Base-by-base conservation (phyloP, 306 rosid genomes). In the Gleditsia sinensis region DNA sequence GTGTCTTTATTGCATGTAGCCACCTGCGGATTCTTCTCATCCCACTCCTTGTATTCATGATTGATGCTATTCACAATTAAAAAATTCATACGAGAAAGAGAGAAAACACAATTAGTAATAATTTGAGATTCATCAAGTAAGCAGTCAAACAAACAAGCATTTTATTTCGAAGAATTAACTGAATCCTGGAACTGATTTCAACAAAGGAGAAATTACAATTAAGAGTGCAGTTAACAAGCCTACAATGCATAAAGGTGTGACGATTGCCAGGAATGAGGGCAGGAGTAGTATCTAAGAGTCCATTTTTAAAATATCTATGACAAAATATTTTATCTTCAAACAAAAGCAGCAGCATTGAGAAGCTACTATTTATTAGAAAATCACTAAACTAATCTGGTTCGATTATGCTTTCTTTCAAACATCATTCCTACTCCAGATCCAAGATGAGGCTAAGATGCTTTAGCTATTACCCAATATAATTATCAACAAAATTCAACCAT, bases 1-100 rank as follows among this genome's bases (percentile, higher is more conserved):
- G 89, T 84, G 79, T 86, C 91, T 80, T 86, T 89, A 69, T 82
- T 89, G 88, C 94, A 89, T 33, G 94, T 86, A 19, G 69, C 63
- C 75, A 86, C 50, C 71, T 71, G 90, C 27, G 90, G 86, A 74
- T 86, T 77, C 68, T 80, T 83, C 25, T 62, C 90, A 67, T 83
- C 78, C 88, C 90, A 83, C 64, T 60, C 88, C 82, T 86, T 86
- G 61, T 78, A 83, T 59, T 86, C 94, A 58, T 89, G 94, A 60
- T 82, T 82, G 77, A 89, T 86, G 62, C 94, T 89, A 83, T 51
- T 64, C 57, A 76, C 36, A 28, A 43, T 76, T 55, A 34, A 46
- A 74, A 64, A 57, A 65, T 36, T 46, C 16, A 50, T 50, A 60
- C 57, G 78, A 53, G 72, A 36, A 53, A n/a, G 42, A 5, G 43